Conservation (phyloP, 1,284 basidiomycete genomes). For the Athelia psychrophila region DNA sequence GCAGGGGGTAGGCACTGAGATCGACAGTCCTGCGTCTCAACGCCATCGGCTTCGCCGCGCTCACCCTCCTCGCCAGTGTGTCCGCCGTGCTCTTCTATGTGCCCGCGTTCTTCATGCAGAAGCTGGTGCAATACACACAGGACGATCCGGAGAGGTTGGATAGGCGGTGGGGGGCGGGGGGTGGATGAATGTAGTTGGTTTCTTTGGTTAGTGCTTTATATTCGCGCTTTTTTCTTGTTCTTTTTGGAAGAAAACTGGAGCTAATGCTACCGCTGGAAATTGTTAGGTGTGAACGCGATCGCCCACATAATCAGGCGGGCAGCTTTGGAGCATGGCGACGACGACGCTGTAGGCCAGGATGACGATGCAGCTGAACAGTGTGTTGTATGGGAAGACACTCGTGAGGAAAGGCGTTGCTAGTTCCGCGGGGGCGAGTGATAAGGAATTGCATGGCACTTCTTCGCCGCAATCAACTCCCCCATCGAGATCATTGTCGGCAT, state of each 20-base stretch:
- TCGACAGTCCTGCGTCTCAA: conserved; percentile 62
- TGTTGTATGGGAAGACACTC: conserved; percentile 87
- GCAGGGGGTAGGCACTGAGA: conserved; percentile 61
- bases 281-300: conserved; percentile 1
- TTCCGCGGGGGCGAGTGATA: conserved; percentile 37
- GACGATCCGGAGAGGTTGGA: conserved; percentile 49
- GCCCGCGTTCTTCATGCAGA: conserved; percentile 75
- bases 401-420: conserved; percentile 85
- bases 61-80: conserved; percentile 56
- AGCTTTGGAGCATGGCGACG: conserved; percentile 73
- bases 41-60: conserved; percentile 30
- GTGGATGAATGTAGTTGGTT: conserved; percentile 67
- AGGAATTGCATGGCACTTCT: conserved; percentile 69
- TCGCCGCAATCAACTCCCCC: conserved; percentile 76
- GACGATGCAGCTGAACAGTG: conserved; percentile 80
- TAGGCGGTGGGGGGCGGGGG: conserved; percentile 74
- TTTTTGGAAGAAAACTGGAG: too few relatives aligned
- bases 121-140: conserved; percentile 75
- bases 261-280: not conserved
- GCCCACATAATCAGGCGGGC: conserved; percentile 30
- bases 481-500: conserved; percentile 84
- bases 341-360: conserved; percentile 73
- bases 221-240: too few relatives aligned
- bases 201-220: conserved; percentile 69
- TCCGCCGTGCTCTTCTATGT: conserved; percentile 74